These are phyloP conservation scores for Spathaspora arborariae DNA, from an alignment of 805 yeast species.

Conservation along the genomic window DNA sequence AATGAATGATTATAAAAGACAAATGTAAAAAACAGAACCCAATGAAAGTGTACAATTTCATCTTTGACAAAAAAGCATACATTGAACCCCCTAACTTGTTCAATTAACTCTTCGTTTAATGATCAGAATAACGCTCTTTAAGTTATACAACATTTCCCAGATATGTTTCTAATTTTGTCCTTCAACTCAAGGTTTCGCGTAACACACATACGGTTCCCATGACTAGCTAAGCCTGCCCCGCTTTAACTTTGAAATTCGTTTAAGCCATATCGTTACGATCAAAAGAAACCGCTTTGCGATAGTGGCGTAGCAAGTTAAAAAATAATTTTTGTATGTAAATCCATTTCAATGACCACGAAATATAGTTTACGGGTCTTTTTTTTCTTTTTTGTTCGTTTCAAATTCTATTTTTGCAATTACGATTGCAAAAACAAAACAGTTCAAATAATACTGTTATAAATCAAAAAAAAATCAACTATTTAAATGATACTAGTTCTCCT, in stretches of 20 bases:
- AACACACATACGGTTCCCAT: too few relatives aligned
- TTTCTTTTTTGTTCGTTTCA: background rate
- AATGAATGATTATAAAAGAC: too few relatives aligned
- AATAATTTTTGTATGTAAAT: background rate
- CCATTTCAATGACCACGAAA: too few relatives aligned
- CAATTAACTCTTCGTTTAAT: too few relatives aligned
- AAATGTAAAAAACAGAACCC: too few relatives aligned
- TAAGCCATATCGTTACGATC: background rate
- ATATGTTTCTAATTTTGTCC: too few relatives aligned
- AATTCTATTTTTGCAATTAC: background rate
- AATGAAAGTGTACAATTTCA: too few relatives aligned
- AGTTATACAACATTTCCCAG: too few relatives aligned
- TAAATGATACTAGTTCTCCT: background rate
- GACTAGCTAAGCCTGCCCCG: background rate
- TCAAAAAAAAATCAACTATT: background rate
- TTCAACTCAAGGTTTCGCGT: too few relatives aligned
- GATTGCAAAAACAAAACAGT: background rate
- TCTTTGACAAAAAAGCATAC: too few relatives aligned
- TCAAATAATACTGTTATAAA: background rate
- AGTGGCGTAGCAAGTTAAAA: background rate
- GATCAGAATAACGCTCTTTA: too few relatives aligned
- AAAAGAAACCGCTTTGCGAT: background rate
- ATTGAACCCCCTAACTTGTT: too few relatives aligned
- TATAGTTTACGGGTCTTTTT: background rate
- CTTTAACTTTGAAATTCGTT: background rate